A percentile compares a stretch with the other conserved stretches of the same genome.
These are phyloP conservation scores for Xanthoconium separans DNA, from an alignment of 1,284 basidiomycete genomes.

Conservation along the genomic window DNA sequence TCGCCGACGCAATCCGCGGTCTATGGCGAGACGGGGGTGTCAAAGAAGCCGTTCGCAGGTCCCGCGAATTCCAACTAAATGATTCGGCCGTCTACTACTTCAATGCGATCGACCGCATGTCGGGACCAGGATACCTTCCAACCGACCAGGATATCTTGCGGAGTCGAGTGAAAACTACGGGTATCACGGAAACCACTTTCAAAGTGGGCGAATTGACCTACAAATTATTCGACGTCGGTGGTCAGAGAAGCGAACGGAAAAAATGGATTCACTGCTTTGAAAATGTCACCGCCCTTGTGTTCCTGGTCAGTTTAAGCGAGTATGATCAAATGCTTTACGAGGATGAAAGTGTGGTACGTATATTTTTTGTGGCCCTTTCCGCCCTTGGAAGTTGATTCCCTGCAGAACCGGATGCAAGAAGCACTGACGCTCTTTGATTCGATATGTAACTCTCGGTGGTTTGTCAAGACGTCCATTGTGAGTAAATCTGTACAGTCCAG, in stretches of 20 bases:
- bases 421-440: slow-evolving; percentile 94
- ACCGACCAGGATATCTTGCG: slow-evolving; percentile 95
- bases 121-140: slow-evolving; percentile 74
- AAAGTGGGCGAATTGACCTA: slow-evolving; percentile 91
- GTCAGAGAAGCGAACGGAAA: slow-evolving; percentile 91
- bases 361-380: slow-evolving; percentile 2
- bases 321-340: slow-evolving; percentile 95
- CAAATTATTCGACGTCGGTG: slow-evolving; percentile 92
- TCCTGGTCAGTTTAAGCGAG: slow-evolving; percentile 90
- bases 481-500: slow-evolving; percentile 25
- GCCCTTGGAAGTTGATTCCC: slow-evolving; percentile 11
- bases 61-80: slow-evolving; percentile 95
- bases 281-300: slow-evolving; percentile 93
- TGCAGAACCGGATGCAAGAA: slow-evolving; percentile 94
- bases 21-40: slow-evolving; percentile 92
- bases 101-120: slow-evolving; percentile 86
- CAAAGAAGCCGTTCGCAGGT: slow-evolving; percentile 79
- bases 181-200: slow-evolving; percentile 95
- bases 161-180: slow-evolving; percentile 94
- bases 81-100: slow-evolving; percentile 97
- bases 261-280: slow-evolving; percentile 98
- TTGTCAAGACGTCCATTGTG: slow-evolving; percentile 86
- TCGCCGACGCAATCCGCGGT: slow-evolving; percentile 79
- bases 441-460: slow-evolving; percentile 96
- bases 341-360: slow-evolving; percentile 85